Evolutionary conservation across 176 grass and related monocot genomes (phyloP).

Genomic region (Rhynchospora tenuis): DNA sequence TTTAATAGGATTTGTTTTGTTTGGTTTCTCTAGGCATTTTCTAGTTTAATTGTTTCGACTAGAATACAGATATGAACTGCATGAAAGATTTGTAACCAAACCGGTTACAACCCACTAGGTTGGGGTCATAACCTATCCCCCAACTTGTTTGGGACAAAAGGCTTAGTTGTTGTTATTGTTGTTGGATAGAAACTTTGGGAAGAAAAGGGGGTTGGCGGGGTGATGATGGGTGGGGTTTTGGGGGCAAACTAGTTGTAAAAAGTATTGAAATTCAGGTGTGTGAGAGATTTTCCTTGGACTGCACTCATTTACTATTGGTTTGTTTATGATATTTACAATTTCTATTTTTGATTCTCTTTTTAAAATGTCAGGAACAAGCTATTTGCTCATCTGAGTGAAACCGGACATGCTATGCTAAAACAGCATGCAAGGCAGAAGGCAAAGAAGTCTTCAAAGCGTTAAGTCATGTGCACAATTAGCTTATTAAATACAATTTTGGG

Average conservation of each 20-base stretch:
- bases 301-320: not conserved
- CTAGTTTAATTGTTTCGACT: not conserved
- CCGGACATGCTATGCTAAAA: conserved; percentile 69
- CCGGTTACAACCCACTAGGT: too few species aligned
- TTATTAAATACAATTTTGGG: conserved; percentile 3
- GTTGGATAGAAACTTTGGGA: too few species aligned
- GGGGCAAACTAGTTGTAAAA: too few species aligned
- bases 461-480: not conserved
- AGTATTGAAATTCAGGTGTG: too few species aligned
- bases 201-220: too few species aligned
- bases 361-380: conserved; percentile 63
- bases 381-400: conserved; percentile 80
- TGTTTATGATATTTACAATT: not conserved
- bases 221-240: too few species aligned
- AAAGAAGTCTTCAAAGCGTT: conserved; percentile 29
- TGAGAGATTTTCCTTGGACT: not conserved
- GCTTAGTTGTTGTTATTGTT: too few species aligned
- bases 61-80: not conserved
- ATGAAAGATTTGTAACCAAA: not conserved
- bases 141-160: too few species aligned
- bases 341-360: not conserved
- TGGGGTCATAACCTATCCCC: too few species aligned
- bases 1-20: not conserved
- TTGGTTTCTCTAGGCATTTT: not conserved
- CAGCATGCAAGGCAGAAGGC: not conserved